Conservation (phyloP, 2,329 filamentous ascomycete species). For the Didymella pinodella region DNA sequence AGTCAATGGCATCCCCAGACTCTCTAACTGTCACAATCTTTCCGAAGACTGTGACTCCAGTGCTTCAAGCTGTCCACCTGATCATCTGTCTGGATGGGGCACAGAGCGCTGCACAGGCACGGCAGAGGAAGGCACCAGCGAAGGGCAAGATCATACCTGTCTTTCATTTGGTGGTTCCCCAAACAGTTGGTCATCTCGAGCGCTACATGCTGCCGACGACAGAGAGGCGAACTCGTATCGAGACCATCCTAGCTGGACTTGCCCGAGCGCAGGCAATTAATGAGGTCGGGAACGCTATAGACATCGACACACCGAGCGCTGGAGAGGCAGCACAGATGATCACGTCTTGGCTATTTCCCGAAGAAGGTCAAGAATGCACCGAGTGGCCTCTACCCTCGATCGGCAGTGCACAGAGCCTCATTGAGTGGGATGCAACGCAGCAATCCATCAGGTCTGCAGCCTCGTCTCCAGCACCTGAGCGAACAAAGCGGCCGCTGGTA, state of each 20-base stretch:
- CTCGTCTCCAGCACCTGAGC: constrained; percentile 29
- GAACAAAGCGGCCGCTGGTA: constrained; percentile 42
- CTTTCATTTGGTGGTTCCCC: constrained; percentile 52
- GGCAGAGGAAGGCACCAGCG: constrained; percentile 34
- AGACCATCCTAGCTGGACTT: constrained; percentile 50
- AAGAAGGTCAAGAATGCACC: constrained; percentile 10
- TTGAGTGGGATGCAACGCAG: constrained; percentile 40
- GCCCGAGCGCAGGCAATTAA: constrained; percentile 37
- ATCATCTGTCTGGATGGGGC: constrained; percentile 54
- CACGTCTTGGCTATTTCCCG: constrained; percentile 34
- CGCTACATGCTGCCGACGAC: constrained; percentile 43
- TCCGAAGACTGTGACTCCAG: constrained; percentile 31
- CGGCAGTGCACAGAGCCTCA: constrained; percentile 41
- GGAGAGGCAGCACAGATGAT: constrained; percentile 37
- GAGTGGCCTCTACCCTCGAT: constrained; percentile 45
- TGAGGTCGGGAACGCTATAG: constrained; percentile 45
- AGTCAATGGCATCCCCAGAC: constrained; percentile 22
- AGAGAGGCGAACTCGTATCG: constrained; percentile 35
- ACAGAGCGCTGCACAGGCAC: constrained; percentile 34
- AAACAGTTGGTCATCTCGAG: constrained; percentile 56
- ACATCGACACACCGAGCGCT: constrained; percentile 36
- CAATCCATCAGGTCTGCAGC: constrained; percentile 27
- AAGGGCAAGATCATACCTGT: constrained; percentile 35
- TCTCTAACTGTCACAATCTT: constrained; percentile 48
- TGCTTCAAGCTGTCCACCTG: constrained; percentile 44